phyloP scores from a whole-genome alignment of 2,329 filamentous ascomycete species.

The Penicillium digitatum region DNA sequence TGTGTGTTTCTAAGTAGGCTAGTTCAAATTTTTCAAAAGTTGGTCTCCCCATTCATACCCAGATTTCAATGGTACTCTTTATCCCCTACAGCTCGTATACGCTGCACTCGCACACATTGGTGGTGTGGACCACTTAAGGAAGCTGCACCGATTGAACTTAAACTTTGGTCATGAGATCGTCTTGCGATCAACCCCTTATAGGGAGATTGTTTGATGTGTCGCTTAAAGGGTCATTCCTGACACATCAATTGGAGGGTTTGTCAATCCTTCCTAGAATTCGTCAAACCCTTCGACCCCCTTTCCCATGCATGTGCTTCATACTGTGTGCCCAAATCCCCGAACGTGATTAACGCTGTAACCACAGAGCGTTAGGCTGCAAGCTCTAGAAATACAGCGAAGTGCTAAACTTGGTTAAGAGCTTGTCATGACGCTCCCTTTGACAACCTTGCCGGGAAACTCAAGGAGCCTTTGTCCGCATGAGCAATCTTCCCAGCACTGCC shows the following conservation, averaged over 20 bases:
- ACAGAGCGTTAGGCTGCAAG: neutral
- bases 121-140: conserved; percentile 1
- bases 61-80: neutral
- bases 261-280: neutral
- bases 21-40: neutral
- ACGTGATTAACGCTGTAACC: neutral
- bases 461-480: neutral
- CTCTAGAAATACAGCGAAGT: neutral
- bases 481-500: neutral
- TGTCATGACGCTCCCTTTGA: neutral
- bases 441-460: neutral
- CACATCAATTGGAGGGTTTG: neutral
- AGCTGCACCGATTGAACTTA: neutral
- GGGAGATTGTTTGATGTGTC: neutral
- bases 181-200: neutral
- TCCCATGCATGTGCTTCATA: neutral
- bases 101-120: neutral
- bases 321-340: neutral
- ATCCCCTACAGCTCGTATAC: neutral
- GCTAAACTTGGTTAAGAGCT: neutral
- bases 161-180: conserved; percentile 1
- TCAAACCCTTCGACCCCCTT: neutral
- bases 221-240: neutral
- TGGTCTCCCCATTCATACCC: neutral
- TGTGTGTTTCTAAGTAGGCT: neutral